Evolutionary conservation across 495 filamentous ascomycete genomes (phyloP).

Genomic region (Collariella sp.): DNA sequence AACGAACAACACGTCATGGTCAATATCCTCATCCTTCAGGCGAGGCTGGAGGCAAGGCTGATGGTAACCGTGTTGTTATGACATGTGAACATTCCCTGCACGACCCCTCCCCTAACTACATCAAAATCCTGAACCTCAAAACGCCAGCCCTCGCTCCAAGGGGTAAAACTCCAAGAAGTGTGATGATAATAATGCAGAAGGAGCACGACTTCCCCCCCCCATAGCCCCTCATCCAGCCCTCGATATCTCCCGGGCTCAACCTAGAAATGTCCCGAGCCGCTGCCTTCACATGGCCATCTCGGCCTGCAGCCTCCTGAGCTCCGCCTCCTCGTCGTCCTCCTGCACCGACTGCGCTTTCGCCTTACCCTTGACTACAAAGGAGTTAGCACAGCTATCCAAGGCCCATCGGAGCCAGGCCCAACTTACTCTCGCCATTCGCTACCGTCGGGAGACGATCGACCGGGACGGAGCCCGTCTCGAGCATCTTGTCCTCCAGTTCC

Average conservation of each 20-base stretch:
- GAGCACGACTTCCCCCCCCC: not conserved
- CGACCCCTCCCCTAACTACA: constrained; percentile 9
- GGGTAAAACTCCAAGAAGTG: constrained; percentile 4
- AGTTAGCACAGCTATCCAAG: constrained; percentile 17
- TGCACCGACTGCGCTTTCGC: constrained; percentile 40
- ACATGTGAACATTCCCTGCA: not conserved
- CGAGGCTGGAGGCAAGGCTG: too few relatives aligned
- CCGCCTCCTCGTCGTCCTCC: constrained; percentile 93
- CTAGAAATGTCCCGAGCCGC: not conserved
- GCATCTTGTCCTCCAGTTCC: constrained; percentile 86
- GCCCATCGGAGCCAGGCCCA: not conserved
- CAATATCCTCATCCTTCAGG: not conserved
- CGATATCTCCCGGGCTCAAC: not conserved
- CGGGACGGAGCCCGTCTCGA: constrained; percentile 67
- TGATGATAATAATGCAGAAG: constrained; percentile 10
- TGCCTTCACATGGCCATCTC: constrained; percentile 86
- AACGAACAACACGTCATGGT: not conserved
- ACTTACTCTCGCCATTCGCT: constrained; percentile 67
- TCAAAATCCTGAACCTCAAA: constrained; percentile 18
- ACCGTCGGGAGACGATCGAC: constrained; percentile 66
- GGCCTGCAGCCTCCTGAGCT: constrained; percentile 85
- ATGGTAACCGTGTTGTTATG: not conserved
- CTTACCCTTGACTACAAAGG: constrained; percentile 49
- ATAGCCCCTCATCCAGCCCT: not conserved
- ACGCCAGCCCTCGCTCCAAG: constrained; percentile 19